Conservation (phyloP, 306 rosid genomes). For the Cucumis cinereus region DNA sequence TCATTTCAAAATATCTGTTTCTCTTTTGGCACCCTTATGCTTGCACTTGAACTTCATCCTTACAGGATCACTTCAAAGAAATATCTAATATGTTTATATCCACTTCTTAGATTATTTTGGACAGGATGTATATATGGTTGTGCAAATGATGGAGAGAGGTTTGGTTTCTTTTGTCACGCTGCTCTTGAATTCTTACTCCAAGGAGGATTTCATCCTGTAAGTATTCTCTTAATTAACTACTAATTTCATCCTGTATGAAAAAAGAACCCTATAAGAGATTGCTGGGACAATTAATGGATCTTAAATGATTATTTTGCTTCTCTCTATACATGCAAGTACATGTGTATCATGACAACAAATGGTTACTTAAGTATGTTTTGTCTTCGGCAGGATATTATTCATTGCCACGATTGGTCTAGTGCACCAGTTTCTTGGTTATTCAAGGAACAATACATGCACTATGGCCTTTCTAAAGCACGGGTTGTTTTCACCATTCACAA, state of each 20-base stretch:
- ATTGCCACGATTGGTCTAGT: conserved; percentile 99
- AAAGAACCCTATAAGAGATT: background rate
- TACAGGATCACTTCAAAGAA: background rate
- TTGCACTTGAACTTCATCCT: conserved; percentile 4
- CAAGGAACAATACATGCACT: conserved; percentile 65
- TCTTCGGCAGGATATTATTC: conserved; percentile 77
- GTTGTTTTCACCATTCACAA: conserved; percentile 92
- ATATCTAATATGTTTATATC: background rate
- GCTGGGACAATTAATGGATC: background rate
- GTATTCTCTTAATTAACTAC: conserved; percentile 15
- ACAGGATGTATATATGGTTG: conserved; percentile 81
- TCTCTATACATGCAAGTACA: background rate
- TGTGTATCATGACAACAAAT: background rate
- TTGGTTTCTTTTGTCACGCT: conserved; percentile 89
- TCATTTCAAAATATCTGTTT: background rate
- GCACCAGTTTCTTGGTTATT: conserved; percentile 97
- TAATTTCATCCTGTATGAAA: background rate
- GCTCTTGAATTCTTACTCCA: conserved; percentile 89
- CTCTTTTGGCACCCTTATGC: background rate
- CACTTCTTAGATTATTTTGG: conserved; percentile 44
- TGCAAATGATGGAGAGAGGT: conserved; percentile 71
- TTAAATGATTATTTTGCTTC: background rate
- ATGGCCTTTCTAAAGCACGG: conserved; percentile 76
- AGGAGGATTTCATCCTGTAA: conserved; percentile 83
- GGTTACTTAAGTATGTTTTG: conserved; percentile 14